These are phyloP conservation scores for Penicillium sp. DNA, from an alignment of 2,329 filamentous ascomycete genomes.

Conservation along the genomic window DNA sequence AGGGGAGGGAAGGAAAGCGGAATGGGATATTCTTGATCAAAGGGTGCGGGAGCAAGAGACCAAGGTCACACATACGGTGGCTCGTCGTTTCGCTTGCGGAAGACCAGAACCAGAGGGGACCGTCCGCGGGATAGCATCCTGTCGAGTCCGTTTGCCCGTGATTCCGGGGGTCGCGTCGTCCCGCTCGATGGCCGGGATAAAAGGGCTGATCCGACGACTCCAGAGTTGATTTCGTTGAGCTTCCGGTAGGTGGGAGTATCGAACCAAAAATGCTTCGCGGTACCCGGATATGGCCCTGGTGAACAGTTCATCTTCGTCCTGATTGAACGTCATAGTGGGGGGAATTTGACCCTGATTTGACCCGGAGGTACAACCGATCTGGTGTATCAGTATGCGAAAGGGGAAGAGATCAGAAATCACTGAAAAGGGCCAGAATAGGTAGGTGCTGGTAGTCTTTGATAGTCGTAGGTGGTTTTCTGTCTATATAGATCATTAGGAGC, in stretches of 20 bases:
- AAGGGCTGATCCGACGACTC: constrained; percentile 40
- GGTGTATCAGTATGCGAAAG: constrained; percentile 34
- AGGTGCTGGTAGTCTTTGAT: no score
- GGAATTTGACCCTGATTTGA: constrained; percentile 16
- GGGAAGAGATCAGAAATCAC: constrained; percentile 1
- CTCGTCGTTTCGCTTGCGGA: constrained; percentile 45
- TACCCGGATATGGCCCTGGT: constrained; percentile 43
- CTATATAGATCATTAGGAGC: not conserved
- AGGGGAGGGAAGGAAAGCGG: constrained; percentile 20
- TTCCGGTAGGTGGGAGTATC: constrained; percentile 43
- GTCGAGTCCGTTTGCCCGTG: constrained; percentile 45
- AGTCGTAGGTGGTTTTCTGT: not conserved
- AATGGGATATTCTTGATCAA: constrained; percentile 21
- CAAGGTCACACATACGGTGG: constrained; percentile 47
- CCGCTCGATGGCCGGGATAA: constrained; percentile 33
- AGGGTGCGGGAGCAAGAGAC: constrained; percentile 41
- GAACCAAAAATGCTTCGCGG: constrained; percentile 44
- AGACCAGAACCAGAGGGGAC: constrained; percentile 38
- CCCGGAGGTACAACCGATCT: not conserved
- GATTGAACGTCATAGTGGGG: constrained; percentile 36
- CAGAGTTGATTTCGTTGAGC: constrained; percentile 43
- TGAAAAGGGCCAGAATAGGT: not conserved
- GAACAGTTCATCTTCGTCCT: constrained; percentile 42
- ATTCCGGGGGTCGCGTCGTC: constrained; percentile 29
- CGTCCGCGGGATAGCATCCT: constrained; percentile 41